Evolutionary conservation across 345 rosid genomes (phyloP).

Genomic region (Lepidium didymum): DNA sequence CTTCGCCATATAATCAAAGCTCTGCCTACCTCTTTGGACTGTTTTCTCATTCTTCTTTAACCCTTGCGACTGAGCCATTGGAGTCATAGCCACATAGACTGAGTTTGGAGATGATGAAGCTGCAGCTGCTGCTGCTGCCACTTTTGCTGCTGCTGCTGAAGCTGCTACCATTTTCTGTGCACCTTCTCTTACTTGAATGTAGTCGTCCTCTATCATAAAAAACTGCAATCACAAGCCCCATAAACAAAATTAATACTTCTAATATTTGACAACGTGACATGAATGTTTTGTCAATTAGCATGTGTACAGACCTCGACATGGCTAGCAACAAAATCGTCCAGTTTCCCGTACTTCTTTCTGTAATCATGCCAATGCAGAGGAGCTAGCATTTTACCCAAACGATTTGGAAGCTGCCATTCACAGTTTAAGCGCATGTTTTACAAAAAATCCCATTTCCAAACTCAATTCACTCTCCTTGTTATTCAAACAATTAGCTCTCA

Average conservation of each 20-base stretch:
- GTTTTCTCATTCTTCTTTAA: conserved; percentile 41
- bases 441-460: not conserved
- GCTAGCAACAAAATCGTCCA: conserved; percentile 79
- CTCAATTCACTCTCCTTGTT: not conserved
- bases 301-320: conserved; percentile 59
- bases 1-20: conserved; percentile 18
- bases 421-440: not conserved
- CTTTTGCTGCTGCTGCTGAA: conserved; percentile 31
- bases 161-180: conserved; percentile 94
- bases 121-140: conserved; percentile 79
- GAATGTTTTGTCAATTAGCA: not conserved
- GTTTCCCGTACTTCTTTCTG: conserved; percentile 78
- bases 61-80: conserved; percentile 79
- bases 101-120: conserved; percentile 60
- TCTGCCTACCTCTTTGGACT: conserved; percentile 26
- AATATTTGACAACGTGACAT: not conserved
- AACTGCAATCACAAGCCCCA: conserved; percentile 41
- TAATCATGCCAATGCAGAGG: conserved; percentile 98
- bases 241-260: not conserved
- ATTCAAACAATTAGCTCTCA: conserved; percentile 8
- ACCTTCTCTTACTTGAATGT: conserved; percentile 81
- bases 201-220: conserved; percentile 78
- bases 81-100: conserved; percentile 78
- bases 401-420: conserved; percentile 72
- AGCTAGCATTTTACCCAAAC: conserved; percentile 95